phyloP scores from a whole-genome alignment of 164 flowering plant species.

The Sextonia rubra region DNA sequence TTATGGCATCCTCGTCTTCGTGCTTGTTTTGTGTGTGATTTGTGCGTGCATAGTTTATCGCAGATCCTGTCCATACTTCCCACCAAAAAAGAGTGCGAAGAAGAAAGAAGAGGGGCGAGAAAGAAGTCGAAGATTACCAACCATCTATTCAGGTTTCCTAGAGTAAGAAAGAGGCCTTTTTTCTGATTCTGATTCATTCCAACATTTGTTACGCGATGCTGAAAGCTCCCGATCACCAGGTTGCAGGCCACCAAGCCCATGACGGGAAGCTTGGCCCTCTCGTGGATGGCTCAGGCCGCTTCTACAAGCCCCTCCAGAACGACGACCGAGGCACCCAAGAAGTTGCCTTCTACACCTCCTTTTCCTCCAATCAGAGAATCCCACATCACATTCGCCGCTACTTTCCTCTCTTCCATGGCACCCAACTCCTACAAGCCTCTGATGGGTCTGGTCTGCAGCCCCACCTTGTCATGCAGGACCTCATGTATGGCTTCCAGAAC shows the following conservation, averaged over 20 bases:
- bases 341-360: constrained; percentile 57
- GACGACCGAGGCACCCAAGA: constrained; percentile 68
- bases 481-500: constrained; percentile 24
- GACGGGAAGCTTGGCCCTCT: constrained; percentile 74
- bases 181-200: background rate
- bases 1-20: no score
- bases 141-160: no score
- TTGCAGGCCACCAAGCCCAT: constrained; percentile 77
- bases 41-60: no score
- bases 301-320: constrained; percentile 85
- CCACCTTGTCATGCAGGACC: constrained; percentile 73
- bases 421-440: constrained; percentile 63
- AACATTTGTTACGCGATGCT: constrained; percentile 34
- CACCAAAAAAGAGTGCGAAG: no score
- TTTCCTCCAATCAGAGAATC: constrained; percentile 45
- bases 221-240: constrained; percentile 80
- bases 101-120: no score
- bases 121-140: no score
- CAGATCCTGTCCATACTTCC: no score
- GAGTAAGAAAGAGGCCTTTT: background rate
- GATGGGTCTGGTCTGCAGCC: constrained; percentile 67
- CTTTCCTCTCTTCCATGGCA: constrained; percentile 73
- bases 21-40: no score
- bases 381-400: constrained; percentile 56
- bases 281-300: constrained; percentile 73